Base-by-base conservation (phyloP, 257 asterid genomes). In the Gentiana dahurica region DNA sequence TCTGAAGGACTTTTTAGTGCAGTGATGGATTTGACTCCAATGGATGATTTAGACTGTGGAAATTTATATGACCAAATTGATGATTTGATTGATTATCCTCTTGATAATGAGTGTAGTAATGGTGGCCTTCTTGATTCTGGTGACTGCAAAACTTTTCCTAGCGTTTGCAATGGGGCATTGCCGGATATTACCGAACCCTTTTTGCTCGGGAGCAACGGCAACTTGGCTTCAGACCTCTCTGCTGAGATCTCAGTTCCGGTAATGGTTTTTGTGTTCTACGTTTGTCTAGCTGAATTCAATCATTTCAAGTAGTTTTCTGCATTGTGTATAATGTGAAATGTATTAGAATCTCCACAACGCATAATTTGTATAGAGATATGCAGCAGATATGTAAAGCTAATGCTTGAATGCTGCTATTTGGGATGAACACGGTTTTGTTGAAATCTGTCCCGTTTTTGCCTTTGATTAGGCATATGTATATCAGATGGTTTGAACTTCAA, bases 61-160 rank as follows among this genome's bases (percentile, higher is more conserved):
- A 85, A 75, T 87, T 88, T 83, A 71, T 88, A 85, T 60, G 97
- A 88, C 58, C 94, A 92, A 70, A 75, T 92, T 51, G 99, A 92
- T 58, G 99, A 92, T 65, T 75, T 92, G 68, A 78, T 88, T 45
- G 95, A 92, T 33, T 92, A 85, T 41, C 99, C 99, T 7, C 70
- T 80, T 0, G 95, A 83, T 45, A 82, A 66, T 57, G 95, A 81
- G 36, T 64, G 73, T 67, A 76, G 63, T 47, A 47, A 52, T 15
- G 83, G 75, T 51, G 73, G 24, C 24, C 24, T 80, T 58, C 57
- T 77, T 50, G 62, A 72, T 63, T 71, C 87, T 43, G 75, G 68
- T 49, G 89, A 82, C 37, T 64, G 81, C 62, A 77, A 66, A 62
- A 78, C 78, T 56, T 81, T 80, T 39, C 78, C 95, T 15, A 69